Evolutionary conservation across 768 basidiomycete genomes (phyloP), one percentile per base, ranked within the genome.

Genomic region (Coprinopsis strossmayeri): DNA sequence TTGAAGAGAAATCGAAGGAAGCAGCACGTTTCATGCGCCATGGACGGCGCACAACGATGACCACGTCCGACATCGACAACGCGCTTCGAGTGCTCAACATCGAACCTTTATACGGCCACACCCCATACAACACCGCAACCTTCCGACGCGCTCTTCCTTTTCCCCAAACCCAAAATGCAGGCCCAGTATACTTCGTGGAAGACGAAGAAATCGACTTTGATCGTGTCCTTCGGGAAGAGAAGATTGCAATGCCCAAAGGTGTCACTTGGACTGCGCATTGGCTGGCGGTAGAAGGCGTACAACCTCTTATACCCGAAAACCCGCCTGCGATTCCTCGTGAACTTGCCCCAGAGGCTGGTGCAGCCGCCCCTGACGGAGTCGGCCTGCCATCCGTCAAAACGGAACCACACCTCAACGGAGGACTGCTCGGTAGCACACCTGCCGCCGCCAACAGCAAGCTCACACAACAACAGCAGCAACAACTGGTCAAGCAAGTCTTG

Each of bases 151-250:
- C 77, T 39, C 74, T 78, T 21, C 73, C 79, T 42, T 78, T 75
- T 53, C 70, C 76, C 9, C 67, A 77, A 53, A 50, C 68, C 37
- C 68, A 71, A 9, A 63, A 73, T 2, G 77, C 79, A 3, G 87
- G 86, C 1, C 69, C 87, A 2, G 86, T 98, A 2, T 97, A 91
- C 68, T 92, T 91, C 58, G 81, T 95, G 15, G 91, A 96, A 52
- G 96, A 99, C 61, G 93, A 97, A 57, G 96, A 98, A 65, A 86
- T 99, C 41, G 96, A 98, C 66, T 92, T 99, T 58, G 90, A 94
- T 61, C 89, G 84, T 46, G 82, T 93, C 9, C 67, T 97, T 34
- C 79, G 88, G 47, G 88, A 91, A 58, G 90, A 91, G 63, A 87
- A 92, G 64, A 82, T 92, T 28, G 72, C 77, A 1, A 67, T 93